Evolutionary conservation across 768 basidiomycete species (phyloP), one percentile per base, ranked within the genome.

Genomic region (Termitomyces sp.): DNA sequence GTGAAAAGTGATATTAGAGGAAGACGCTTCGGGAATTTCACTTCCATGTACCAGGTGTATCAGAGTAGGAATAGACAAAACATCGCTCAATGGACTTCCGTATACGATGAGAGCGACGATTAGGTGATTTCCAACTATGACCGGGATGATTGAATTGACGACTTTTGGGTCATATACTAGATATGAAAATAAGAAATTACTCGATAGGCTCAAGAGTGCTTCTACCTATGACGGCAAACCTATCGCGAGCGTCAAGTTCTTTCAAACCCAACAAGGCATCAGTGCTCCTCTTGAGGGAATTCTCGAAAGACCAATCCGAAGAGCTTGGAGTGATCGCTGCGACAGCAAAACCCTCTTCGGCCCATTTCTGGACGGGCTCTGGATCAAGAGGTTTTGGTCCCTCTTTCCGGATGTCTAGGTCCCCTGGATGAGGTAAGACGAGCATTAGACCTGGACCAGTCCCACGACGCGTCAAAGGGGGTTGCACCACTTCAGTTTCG

Each of bases 291-390:
- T 67, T 66, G 44, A 81, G 60, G 51, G 65, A 60, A 24, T 66
- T 57, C n/a, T 66, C 51, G 28, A 73, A 61, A 44, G 65, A 60
- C 55, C 67, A 61, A 26, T 63, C 58, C 15, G 57, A 45, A 12
- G 62, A 63, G 3, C 60, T 60, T 28, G 63, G 36, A 6, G 72
- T 71, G 33, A 77, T 64, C 16, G 72, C 77, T 15, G 74, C 72
- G 2, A 81, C 79, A 5, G 75, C 75, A 56, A 79, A 82, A 0
- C 81, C 80, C 64, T 82, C 80, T 63, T 81, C 79, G 29, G 80
- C 79, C 79, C 80, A 81, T 68, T 81, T 82, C 63, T 71, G 71
- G 1, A 76, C 62, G 20, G 81, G 81, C 54, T 75, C 75, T 2
- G 81, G 80, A 65, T 81, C 79, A 16, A 81, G 69, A 5, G 74